A percentile compares a stretch with the other conserved stretches of the same genome.
Conservation (phyloP, 257 asterid genomes). For the Capsicum pubescens region DNA sequence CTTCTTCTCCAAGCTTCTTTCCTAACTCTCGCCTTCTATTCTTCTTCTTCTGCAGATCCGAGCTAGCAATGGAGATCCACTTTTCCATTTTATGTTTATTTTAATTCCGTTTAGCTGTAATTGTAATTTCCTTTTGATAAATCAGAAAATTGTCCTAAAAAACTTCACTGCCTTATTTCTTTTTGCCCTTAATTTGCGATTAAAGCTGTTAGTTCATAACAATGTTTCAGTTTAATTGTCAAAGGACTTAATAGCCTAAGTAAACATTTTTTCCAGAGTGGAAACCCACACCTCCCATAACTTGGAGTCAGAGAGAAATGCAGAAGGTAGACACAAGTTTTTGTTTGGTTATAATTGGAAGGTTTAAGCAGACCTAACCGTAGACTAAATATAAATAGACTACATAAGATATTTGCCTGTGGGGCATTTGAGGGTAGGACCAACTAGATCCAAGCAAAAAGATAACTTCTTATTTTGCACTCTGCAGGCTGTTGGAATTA, state of each 20-base stretch:
- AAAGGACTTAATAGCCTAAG: not conserved
- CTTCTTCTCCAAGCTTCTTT: no score
- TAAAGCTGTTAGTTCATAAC: no score
- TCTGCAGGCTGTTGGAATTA: not conserved
- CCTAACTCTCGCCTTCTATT: no score
- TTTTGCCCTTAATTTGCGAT: no score
- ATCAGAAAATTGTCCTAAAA: no score
- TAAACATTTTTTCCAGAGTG: not conserved
- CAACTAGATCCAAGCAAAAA: conserved; percentile 20
- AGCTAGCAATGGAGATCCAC: no score
- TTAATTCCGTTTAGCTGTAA: no score
- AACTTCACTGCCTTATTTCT: no score
- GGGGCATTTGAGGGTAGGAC: not conserved
- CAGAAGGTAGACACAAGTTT: not conserved
- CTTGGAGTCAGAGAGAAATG: not conserved
- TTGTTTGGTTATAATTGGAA: not conserved
- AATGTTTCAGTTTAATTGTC: not conserved
- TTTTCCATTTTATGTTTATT: no score
- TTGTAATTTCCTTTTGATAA: no score
- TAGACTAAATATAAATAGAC: not conserved
- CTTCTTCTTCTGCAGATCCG: no score
- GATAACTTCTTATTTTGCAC: conserved; percentile 14
- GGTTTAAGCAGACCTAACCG: conserved; percentile 7
- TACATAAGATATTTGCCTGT: conserved; percentile 15
- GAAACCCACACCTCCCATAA: not conserved